Evolutionary conservation across 148 eudicot species (phyloP).

Genomic region (Camellia granthamiana): DNA sequence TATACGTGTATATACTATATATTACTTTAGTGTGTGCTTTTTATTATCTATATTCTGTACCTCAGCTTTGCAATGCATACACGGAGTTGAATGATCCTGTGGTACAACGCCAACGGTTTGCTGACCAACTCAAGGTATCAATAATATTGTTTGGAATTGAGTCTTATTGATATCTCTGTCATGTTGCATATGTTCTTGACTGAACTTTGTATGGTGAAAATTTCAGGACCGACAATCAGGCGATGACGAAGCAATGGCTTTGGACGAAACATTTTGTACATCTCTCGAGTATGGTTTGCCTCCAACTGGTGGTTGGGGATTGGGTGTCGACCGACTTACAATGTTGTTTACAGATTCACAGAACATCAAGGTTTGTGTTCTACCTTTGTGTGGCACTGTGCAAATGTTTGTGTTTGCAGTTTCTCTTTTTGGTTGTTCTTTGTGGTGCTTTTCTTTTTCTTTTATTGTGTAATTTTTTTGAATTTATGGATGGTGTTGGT

Average conservation of each 20-base stretch:
- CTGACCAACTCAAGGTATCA: constrained; percentile 91
- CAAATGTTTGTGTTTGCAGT: too few relatives aligned
- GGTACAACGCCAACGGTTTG: constrained; percentile 86
- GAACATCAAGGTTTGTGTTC: constrained; percentile 71
- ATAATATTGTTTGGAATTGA: background rate
- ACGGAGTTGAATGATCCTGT: constrained; percentile 93
- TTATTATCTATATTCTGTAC: background rate
- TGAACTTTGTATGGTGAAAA: background rate
- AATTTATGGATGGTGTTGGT: too few relatives aligned
- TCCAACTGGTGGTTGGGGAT: constrained; percentile 94
- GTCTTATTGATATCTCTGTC: background rate
- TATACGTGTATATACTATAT: background rate
- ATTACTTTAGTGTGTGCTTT: background rate
- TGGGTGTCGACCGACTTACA: constrained; percentile 83
- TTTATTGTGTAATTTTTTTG: too few relatives aligned
- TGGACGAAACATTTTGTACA: constrained; percentile 89
- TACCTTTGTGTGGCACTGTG: background rate
- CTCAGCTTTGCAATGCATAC: constrained; percentile 90
- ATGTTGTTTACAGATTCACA: constrained; percentile 92
- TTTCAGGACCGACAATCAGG: constrained; percentile 92
- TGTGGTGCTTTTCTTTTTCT: too few relatives aligned
- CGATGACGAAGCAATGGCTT: constrained; percentile 97
- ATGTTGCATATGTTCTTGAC: background rate
- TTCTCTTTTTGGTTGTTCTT: too few relatives aligned
- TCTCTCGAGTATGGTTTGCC: constrained; percentile 92